Conservation (phyloP, 306 rosid genomes). For the Quercus aquifolioides region DNA sequence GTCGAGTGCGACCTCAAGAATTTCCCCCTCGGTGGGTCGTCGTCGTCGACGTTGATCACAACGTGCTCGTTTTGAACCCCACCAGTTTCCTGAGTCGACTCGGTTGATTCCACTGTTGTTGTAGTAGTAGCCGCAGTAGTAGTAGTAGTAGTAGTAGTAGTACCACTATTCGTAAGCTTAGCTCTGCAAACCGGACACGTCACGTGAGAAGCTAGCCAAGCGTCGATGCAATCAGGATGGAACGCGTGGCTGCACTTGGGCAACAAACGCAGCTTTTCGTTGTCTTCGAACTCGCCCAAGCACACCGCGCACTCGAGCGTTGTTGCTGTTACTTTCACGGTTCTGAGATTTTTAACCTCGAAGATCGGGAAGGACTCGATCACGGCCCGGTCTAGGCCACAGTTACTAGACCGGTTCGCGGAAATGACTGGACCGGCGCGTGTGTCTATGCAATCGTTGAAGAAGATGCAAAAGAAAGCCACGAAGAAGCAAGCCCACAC, state of each 20-base stretch:
- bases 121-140: too few relatives aligned
- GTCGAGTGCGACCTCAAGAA: constrained; percentile 62
- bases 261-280: constrained; percentile 59
- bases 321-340: constrained; percentile 28
- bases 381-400: constrained; percentile 44
- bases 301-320: constrained; percentile 72
- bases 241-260: constrained; percentile 75
- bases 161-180: constrained; percentile 7
- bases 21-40: background rate
- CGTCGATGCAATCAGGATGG: constrained; percentile 67
- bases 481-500: constrained; percentile 25
- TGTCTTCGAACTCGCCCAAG: constrained; percentile 52
- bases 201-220: constrained; percentile 60
- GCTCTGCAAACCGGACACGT: constrained; percentile 78
- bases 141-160: too few relatives aligned
- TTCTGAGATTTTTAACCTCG: constrained; percentile 45
- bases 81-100: background rate
- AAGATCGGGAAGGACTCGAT: constrained; percentile 53
- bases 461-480: constrained; percentile 32
- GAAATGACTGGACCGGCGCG: constrained; percentile 34
- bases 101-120: too few relatives aligned
- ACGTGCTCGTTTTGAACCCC: background rate
- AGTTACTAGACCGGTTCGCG: constrained; percentile 22
- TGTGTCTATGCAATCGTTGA: constrained; percentile 20
- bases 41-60: constrained; percentile 5